Evolutionary conservation across 306 rosid species (phyloP).

Genomic region (Sesbania bispinosa): DNA sequence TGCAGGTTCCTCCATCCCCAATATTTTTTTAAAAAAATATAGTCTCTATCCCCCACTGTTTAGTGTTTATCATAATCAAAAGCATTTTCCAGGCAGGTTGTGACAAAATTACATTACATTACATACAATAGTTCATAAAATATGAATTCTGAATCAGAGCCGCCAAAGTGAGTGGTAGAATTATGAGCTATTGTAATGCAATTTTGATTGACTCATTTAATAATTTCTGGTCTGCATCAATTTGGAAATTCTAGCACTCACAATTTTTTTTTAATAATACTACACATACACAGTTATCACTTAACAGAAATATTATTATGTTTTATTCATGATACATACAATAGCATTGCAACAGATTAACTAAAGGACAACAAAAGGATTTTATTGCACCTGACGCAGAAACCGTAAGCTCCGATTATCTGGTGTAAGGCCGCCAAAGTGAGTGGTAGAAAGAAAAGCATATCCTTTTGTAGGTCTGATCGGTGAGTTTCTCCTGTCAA

Average conservation of each 20-base stretch:
- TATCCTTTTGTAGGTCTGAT: conserved; percentile 79
- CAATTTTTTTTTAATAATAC: conserved; percentile 13
- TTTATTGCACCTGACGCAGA: conserved; percentile 70
- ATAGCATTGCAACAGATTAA: conserved; percentile 16
- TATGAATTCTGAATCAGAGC: background rate
- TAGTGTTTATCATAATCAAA: conserved; percentile 8
- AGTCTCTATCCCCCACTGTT: background rate
- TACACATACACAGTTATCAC: background rate
- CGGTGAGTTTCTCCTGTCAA: conserved; percentile 80
- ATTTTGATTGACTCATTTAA: background rate
- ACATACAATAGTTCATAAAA: background rate
- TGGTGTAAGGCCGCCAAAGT: conserved; percentile 91
- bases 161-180: too few relatives aligned
- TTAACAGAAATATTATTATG: background rate
- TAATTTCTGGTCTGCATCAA: background rate
- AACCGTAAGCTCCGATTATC: conserved; percentile 78
- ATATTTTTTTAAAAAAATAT: background rate
- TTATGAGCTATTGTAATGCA: too few relatives aligned
- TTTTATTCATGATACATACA: conserved; percentile 16
- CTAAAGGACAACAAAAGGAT: conserved; percentile 15
- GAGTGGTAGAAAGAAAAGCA: conserved; percentile 86
- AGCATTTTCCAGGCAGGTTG: conserved; percentile 7
- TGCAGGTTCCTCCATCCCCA: background rate
- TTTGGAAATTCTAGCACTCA: conserved; percentile 3
- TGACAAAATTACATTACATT: background rate